Evolutionary conservation across 78 protist species (phyloP), one percentile per base, ranked within the genome.

Genomic region (Planoprotostelium fungivorum): DNA sequence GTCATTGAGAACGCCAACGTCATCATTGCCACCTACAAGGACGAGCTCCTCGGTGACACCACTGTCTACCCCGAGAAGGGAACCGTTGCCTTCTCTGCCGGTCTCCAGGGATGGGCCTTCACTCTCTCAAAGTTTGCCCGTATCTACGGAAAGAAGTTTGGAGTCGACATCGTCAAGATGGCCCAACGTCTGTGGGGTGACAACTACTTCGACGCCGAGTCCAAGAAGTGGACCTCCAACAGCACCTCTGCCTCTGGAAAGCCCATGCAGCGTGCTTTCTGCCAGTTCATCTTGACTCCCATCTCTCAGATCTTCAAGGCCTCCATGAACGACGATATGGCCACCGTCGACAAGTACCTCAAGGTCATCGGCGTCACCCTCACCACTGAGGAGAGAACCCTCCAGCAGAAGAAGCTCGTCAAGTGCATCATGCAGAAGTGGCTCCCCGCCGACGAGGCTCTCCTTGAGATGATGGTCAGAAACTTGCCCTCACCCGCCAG

Each of bases 91-190:
- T 98, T 99, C 96, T 98, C 99, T 63, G 95, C 99, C 0, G 99
- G 99, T 86, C 98, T 98, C 85, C 99, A 99, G 93, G 99, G 97
- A 86, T 99, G 99, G 99, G 99, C 97, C 84, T 99, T 99, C 98
- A 98, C 99, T 73, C 96, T 99, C 36, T 91, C 90, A 91, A 94
- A 93, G 89, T 99, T 98, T 88, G 98, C 99, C 90, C 88, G 91
- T 86, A 91, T 97, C 90, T 96, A 97, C 95, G 91, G 97, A n/a
- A 36, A 38, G 73, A 95, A 95, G 89, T 97, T 98, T 87, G 98
- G 97, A 94, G 93, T 96, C 35, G 94, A 90, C 84, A 86, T 84
- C 84, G 95, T 63, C 16, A 96, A 97, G 96, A 83, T 98, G 91
- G 90, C 94, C 92, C 38, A 87, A 89, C 93, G 97, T 34, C 97